A percentile compares a stretch with the other conserved stretches of the same genome.
Conservation (phyloP, 352 stramenopile species). For the Globisporangium camurandrum region DNA sequence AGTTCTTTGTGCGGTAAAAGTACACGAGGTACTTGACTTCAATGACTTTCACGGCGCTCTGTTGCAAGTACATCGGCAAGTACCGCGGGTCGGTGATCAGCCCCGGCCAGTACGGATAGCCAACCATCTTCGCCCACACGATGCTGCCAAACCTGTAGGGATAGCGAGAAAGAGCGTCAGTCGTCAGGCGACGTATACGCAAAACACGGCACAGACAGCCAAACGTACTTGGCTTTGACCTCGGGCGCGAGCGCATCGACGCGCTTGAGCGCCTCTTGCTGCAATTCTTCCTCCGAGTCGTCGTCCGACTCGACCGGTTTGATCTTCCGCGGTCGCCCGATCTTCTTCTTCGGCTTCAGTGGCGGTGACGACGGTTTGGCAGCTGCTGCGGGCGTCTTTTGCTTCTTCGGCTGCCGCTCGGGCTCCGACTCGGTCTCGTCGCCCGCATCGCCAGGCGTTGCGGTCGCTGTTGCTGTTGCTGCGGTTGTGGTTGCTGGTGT, state of each 20-base stretch:
- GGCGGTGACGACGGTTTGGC: conserved; percentile 4
- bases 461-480: not conserved
- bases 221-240: conserved; percentile 43
- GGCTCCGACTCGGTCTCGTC: conserved; percentile 47
- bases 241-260: conserved; percentile 46
- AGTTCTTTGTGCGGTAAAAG: conserved; percentile 77
- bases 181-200: not conserved
- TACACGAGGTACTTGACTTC: conserved; percentile 69
- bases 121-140: conserved; percentile 76
- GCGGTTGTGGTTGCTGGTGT: conserved; percentile 9
- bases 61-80: conserved; percentile 37
- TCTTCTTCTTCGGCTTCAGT: conserved; percentile 42
- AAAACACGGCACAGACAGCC: not conserved
- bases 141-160: conserved; percentile 55
- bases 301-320: conserved; percentile 16
- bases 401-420: conserved; percentile 40
- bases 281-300: conserved; percentile 32
- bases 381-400: conserved; percentile 16
- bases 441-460: not conserved
- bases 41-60: conserved; percentile 38
- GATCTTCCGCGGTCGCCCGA: conserved; percentile 9
- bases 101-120: conserved; percentile 76
- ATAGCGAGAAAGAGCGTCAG: not conserved
- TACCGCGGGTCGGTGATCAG: conserved; percentile 60
- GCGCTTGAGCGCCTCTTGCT: conserved; percentile 25